phyloP scores from a whole-genome alignment of 2,329 filamentous ascomycete species.

The Tolypocladium inflatum region DNA sequence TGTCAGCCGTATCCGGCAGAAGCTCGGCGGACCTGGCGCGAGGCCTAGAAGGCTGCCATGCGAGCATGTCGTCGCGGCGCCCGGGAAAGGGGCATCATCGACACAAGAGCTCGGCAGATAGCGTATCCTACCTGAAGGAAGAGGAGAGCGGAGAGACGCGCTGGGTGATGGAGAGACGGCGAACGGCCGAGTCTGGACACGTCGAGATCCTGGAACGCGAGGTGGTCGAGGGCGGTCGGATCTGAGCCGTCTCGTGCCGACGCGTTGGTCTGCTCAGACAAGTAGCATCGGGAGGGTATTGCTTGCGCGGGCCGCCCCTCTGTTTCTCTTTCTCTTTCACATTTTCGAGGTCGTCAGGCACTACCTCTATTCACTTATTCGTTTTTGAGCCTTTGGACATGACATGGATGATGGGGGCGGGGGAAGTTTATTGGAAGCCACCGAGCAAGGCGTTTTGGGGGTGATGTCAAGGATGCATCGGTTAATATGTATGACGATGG shows the following conservation, averaged over 20 bases:
- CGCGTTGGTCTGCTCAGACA: not conserved
- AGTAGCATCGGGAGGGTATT: not conserved
- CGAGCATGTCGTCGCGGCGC: constrained; percentile 7
- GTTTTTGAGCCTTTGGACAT: not conserved
- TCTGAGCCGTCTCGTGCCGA: constrained; percentile 17
- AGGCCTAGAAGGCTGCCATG: constrained; percentile 2
- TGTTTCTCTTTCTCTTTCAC: not conserved
- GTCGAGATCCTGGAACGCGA: constrained; percentile 56
- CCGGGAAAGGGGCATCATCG: constrained; percentile 35
- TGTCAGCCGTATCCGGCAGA: not conserved
- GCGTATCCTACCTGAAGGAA: constrained; percentile 61
- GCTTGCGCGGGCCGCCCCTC: not conserved
- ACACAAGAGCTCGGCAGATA: constrained; percentile 52
- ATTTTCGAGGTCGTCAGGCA: not conserved
- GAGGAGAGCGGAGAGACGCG: constrained; percentile 48
- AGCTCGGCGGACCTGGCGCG: not conserved
- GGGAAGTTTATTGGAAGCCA: not conserved
- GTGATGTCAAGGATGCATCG: not conserved
- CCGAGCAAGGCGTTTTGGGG: not conserved
- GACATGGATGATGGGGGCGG: not conserved
- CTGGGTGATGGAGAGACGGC: constrained; percentile 61
- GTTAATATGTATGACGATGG: not conserved
- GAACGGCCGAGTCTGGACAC: constrained; percentile 56
- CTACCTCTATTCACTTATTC: not conserved
- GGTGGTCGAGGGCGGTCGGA: constrained; percentile 48